phyloP scores from a whole-genome alignment of 306 rosid genomes.

The Begonia masoniana region DNA sequence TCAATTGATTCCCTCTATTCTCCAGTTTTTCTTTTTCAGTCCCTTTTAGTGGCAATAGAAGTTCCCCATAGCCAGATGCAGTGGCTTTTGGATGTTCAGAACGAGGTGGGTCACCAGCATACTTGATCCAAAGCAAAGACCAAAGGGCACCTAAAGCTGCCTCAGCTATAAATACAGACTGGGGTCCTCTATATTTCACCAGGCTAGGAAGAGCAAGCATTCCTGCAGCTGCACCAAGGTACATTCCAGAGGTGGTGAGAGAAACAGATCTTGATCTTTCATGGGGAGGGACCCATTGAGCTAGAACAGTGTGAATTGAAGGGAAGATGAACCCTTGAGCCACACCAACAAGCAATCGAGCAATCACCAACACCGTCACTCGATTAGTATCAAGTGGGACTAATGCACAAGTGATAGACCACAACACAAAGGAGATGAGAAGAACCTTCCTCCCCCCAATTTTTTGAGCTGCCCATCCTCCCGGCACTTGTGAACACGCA shows the following conservation, averaged over 20 bases:
- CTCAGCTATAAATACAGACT: constrained; percentile 72
- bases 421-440: constrained; percentile 63
- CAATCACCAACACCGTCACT: constrained; percentile 41
- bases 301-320: constrained; percentile 89
- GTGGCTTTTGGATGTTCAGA: constrained; percentile 72
- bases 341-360: constrained; percentile 87
- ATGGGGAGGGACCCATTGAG: constrained; percentile 98
- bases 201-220: constrained; percentile 79
- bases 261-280: constrained; percentile 96
- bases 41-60: constrained; percentile 44
- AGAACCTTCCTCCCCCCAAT: constrained; percentile 80
- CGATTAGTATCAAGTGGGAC: constrained; percentile 66
- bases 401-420: constrained; percentile 80
- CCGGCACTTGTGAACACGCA: constrained; percentile 95
- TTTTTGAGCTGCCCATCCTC: constrained; percentile 90
- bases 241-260: constrained; percentile 89
- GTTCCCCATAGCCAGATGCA: constrained; percentile 72
- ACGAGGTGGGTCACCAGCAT: constrained; percentile 57
- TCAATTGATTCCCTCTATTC: constrained; percentile 20
- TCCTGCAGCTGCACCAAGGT: constrained; percentile 80
- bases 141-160: constrained; percentile 67
- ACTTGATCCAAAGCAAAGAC: constrained; percentile 78
- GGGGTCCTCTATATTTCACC: constrained; percentile 75
- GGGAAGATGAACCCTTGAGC: constrained; percentile 95
- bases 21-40: constrained; percentile 43